Evolutionary conservation across 176 grass and related monocot genomes (phyloP).

Genomic region (Eremochloa ophiuroides): DNA sequence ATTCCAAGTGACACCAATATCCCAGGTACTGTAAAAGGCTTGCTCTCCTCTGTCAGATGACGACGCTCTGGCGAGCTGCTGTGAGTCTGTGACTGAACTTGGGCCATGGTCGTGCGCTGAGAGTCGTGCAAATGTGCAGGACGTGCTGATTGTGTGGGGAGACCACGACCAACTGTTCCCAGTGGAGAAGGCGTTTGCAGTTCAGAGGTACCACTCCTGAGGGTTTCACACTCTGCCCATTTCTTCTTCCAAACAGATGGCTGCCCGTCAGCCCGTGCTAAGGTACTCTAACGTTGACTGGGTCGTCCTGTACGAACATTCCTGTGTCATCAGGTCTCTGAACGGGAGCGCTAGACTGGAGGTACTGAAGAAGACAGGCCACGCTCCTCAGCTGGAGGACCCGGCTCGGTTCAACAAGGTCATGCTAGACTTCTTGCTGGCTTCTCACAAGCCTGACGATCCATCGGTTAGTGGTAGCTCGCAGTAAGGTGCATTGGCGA

Average conservation of each 20-base stretch:
- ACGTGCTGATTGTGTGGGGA: conserved; percentile 79
- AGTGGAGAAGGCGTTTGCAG: conserved; percentile 49
- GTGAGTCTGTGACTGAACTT: not conserved
- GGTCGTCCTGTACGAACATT: not conserved
- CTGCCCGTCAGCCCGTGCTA: not conserved
- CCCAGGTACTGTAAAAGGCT: conserved; percentile 36
- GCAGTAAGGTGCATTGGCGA: not conserved
- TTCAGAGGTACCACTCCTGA: conserved; percentile 37
- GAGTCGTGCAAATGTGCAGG: no score
- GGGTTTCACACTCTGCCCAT: not conserved
- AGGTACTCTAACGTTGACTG: not conserved
- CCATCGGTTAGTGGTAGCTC: not conserved
- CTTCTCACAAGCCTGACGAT: not conserved
- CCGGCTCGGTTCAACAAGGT: conserved; percentile 41
- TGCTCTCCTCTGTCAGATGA: not conserved
- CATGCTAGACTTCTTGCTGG: conserved; percentile 44
- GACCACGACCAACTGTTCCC: conserved; percentile 71
- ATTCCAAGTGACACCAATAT: conserved; percentile 72
- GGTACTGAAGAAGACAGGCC: conserved; percentile 58
- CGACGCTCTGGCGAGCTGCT: not conserved
- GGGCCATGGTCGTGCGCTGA: not conserved
- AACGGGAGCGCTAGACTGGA: conserved; percentile 58
- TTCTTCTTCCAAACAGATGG: not conserved
- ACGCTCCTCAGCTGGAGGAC: conserved; percentile 48
- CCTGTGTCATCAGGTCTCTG: conserved; percentile 28